These are phyloP conservation scores for Didymella exigua DNA, from an alignment of 2,329 filamentous ascomycete species.

Conservation along the genomic window DNA sequence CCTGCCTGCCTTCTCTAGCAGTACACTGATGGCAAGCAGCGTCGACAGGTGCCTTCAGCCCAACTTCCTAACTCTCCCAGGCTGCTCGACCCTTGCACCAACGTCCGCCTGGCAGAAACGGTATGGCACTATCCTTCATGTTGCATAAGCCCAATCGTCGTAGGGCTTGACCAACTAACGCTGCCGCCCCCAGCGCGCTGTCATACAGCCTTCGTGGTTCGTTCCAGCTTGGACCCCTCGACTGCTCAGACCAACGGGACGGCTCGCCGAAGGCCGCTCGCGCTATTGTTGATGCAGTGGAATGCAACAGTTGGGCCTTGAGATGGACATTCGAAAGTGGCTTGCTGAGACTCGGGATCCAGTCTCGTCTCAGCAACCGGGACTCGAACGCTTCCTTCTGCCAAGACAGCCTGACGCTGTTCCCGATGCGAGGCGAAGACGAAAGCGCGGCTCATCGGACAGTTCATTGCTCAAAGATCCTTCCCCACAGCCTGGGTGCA, in stretches of 20 bases:
- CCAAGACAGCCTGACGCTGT: constrained; percentile 24
- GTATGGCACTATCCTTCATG: constrained; percentile 10
- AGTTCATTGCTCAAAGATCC: constrained; percentile 43
- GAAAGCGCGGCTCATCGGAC: constrained; percentile 48
- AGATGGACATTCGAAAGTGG: constrained; percentile 55
- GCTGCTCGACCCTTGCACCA: not conserved
- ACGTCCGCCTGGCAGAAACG: not conserved
- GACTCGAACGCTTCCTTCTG: constrained; percentile 28
- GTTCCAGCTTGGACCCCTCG: not conserved
- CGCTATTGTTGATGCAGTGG: constrained; percentile 1
- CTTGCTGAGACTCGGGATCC: constrained; percentile 50
- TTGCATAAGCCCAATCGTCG: constrained; percentile 34
- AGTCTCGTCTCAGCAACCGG: constrained; percentile 28
- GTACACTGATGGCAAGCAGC: not conserved
- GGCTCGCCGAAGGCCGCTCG: constrained; percentile 23
- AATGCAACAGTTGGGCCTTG: constrained; percentile 7
- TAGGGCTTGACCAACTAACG: constrained; percentile 21
- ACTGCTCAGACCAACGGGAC: constrained; percentile 17
- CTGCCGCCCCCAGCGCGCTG: constrained; percentile 26
- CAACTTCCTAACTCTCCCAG: not conserved
- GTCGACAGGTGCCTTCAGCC: not conserved
- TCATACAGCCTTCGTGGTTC: constrained; percentile 25
- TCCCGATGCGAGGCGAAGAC: constrained; percentile 30
- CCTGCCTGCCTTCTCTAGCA: constrained; percentile 2
- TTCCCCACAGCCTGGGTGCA: constrained; percentile 19